phyloP scores from a whole-genome alignment of 2,329 filamentous ascomycete genomes.

The Eutypella sp. region DNA sequence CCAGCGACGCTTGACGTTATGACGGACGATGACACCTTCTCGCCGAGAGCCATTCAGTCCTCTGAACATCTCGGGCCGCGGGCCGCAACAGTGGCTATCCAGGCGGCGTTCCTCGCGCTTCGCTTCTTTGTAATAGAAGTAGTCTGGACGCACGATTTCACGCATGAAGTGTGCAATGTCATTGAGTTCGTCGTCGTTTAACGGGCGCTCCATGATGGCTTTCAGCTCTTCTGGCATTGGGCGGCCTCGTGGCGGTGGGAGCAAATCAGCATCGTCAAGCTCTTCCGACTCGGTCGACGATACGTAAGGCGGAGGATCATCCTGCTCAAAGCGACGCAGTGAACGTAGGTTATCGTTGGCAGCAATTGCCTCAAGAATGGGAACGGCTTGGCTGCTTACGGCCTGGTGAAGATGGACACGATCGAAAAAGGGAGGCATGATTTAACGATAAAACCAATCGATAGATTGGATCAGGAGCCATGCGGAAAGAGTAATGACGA shows the following conservation, averaged over 20 bases:
- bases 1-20: slow-evolving; percentile 15
- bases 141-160: neutral
- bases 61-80: slow-evolving; percentile 2
- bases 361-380: neutral
- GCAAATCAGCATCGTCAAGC: neutral
- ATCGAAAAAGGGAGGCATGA: neutral
- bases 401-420: neutral
- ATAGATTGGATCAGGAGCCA: neutral
- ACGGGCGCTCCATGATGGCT: neutral
- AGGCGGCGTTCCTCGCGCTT: neutral
- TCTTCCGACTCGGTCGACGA: slow-evolving; percentile 5
- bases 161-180: neutral
- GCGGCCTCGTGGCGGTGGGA: neutral
- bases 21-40: slow-evolving; percentile 11
- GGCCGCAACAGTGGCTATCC: neutral
- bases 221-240: slow-evolving; percentile 2
- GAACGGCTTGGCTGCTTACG: neutral
- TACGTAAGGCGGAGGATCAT: slow-evolving; percentile 4
- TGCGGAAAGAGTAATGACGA: neutral
- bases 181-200: neutral
- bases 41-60: slow-evolving; percentile 5
- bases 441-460: neutral
- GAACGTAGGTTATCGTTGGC: neutral
- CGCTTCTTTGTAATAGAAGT: slow-evolving; percentile 3
- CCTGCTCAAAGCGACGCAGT: slow-evolving; percentile 3